Percentiles rank a stretch among this genome's conserved stretches.
Conservation (phyloP, 1,284 basidiomycete species). For the Porodaedalea pini region DNA sequence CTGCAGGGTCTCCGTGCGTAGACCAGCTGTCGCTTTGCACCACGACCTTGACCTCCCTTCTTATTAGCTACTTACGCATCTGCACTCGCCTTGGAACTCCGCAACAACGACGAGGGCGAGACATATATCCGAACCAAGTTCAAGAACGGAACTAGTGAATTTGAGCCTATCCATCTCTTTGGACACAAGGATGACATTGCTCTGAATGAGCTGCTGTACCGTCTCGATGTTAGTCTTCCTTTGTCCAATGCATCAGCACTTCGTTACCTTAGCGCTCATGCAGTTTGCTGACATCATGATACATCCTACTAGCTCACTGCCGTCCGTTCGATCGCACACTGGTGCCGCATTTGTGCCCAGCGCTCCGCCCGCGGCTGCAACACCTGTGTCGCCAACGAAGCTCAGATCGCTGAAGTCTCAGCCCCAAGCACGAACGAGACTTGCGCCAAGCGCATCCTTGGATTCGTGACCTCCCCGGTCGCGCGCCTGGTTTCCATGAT, state of each 20-base stretch:
- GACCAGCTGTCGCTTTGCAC: slow-evolving; percentile 2
- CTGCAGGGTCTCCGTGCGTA: slow-evolving; percentile 61
- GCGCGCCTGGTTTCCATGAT: slow-evolving; percentile 3
- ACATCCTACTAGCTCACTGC: slow-evolving; percentile 15
- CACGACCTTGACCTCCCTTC: slow-evolving; percentile 5
- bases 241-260: too few species aligned
- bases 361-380: slow-evolving; percentile 15
- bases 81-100: slow-evolving; percentile 75
- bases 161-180: slow-evolving; percentile 63
- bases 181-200: slow-evolving; percentile 68
- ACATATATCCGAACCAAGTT: slow-evolving; percentile 78
- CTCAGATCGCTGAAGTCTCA: neutral
- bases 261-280: neutral
- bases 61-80: slow-evolving; percentile 71
- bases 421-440: neutral
- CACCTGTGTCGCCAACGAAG: slow-evolving; percentile 10
- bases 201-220: slow-evolving; percentile 75
- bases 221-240: slow-evolving; percentile 53
- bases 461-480: neutral
- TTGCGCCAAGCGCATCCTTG: neutral
- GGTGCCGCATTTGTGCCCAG: slow-evolving; percentile 20
- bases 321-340: slow-evolving; percentile 11
- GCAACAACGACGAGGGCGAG: slow-evolving; percentile 68
- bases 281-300: neutral
- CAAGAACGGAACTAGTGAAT: slow-evolving; percentile 74